A percentile compares a stretch with the other conserved stretches of the same genome.
Evolutionary conservation across 1,139 yeast species (phyloP).

Genomic region (Komagataea norvegica): DNA sequence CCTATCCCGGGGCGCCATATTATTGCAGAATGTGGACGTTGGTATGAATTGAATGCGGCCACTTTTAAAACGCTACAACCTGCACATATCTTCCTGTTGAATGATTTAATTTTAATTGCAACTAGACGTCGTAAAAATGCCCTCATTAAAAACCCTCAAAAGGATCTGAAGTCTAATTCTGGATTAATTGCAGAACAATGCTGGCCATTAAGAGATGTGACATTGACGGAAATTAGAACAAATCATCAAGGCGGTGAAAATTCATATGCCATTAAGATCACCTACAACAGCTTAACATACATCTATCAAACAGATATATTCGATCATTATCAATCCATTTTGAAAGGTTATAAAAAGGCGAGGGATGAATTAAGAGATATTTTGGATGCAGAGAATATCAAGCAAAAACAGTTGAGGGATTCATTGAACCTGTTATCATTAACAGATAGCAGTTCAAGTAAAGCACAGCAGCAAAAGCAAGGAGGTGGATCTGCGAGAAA

Average conservation of each 20-base stretch:
- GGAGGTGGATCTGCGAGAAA: conserved; percentile 21
- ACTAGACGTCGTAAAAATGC: conserved; percentile 45
- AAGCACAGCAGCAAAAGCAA: conserved; percentile 10
- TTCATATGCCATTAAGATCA: conserved; percentile 43
- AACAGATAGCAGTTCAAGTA: conserved; percentile 25
- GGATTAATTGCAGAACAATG: conserved; percentile 68
- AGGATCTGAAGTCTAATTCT: conserved; percentile 5
- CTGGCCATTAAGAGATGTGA: conserved; percentile 67
- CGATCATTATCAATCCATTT: conserved; percentile 37
- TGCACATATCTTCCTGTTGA: conserved; percentile 70
- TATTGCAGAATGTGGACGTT: conserved; percentile 72
- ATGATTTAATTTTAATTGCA: conserved; percentile 75
- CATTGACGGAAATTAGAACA: conserved; percentile 39
- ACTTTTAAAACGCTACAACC: conserved; percentile 81
- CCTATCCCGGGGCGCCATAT: conserved; percentile 80
- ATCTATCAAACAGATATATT: conserved; percentile 38
- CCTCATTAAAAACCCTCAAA: conserved; percentile 23
- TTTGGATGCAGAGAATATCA: conserved; percentile 37
- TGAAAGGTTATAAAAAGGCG: conserved; percentile 59
- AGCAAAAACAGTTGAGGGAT: conserved; percentile 42
- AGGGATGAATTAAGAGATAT: conserved; percentile 51
- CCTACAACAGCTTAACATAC: conserved; percentile 45
- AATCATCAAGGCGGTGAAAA: conserved; percentile 19
- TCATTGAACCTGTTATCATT: conserved; percentile 43
- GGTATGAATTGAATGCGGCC: conserved; percentile 85